These are phyloP conservation scores for Calamus simplicifolius DNA, from an alignment of 176 grass and related monocot genomes.

Conservation along the genomic window DNA sequence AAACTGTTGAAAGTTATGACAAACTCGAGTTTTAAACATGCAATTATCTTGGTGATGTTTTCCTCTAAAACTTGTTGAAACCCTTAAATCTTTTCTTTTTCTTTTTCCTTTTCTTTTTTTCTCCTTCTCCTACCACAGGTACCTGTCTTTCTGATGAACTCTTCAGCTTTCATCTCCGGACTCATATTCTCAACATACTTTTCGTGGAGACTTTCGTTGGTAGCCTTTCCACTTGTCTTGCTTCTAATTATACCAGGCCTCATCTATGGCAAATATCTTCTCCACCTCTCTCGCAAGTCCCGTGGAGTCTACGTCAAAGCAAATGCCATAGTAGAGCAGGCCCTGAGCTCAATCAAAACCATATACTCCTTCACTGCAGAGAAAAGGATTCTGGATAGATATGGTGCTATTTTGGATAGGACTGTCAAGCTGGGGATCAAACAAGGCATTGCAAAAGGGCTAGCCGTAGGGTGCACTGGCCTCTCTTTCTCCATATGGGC, in stretches of 20 bases:
- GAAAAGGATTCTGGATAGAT: conserved; percentile 56
- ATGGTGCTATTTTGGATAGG: conserved; percentile 56
- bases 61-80: too few relatives aligned
- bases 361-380: conserved; percentile 95
- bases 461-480: conserved; percentile 75
- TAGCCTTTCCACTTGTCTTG: conserved; percentile 69
- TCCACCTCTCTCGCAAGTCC: conserved; percentile 56
- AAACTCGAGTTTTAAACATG: too few relatives aligned
- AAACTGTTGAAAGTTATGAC: too few relatives aligned
- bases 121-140: conserved; percentile 35
- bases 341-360: conserved; percentile 80
- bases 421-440: conserved; percentile 81
- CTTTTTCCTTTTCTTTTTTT: too few relatives aligned
- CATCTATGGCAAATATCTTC: conserved; percentile 89
- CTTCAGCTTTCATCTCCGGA: conserved; percentile 76
- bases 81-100: too few relatives aligned
- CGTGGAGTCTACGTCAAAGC: conserved; percentile 56
- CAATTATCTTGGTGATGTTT: too few relatives aligned
- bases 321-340: conserved; percentile 72
- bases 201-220: conserved; percentile 94
- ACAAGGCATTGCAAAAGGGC: conserved; percentile 92
- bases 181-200: conserved; percentile 78
- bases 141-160: conserved; percentile 91
- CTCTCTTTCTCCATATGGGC: conserved; percentile 87
- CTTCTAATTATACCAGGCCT: conserved; percentile 88